Conservation (phyloP, 208 protist genomes). For the Trypanosoma congolense region DNA sequence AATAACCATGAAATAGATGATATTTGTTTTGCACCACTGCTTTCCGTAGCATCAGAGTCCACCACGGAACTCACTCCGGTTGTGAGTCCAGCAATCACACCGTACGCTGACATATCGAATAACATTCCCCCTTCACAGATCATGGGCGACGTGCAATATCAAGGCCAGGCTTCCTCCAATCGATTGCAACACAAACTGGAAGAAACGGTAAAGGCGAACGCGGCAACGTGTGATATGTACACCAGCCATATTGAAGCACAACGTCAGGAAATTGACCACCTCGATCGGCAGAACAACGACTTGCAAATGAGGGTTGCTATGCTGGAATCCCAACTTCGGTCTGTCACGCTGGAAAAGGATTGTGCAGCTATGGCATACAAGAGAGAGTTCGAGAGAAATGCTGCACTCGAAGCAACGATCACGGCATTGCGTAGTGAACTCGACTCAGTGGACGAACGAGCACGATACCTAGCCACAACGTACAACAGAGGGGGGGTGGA, state of each 20-base stretch:
- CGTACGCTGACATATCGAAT: not conserved
- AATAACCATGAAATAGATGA: constrained; percentile 45
- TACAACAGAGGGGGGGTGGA: constrained; percentile 8
- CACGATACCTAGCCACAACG: constrained; percentile 6
- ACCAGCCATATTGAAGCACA: constrained; percentile 44
- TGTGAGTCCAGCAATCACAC: not conserved
- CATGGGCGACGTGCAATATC: not conserved
- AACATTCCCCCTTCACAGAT: not conserved
- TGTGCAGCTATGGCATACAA: constrained; percentile 43
- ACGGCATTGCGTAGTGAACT: constrained; percentile 37
- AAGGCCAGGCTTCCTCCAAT: constrained; percentile 2
- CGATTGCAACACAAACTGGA: constrained; percentile 21
- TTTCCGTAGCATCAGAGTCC: not conserved
- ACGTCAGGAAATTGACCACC: constrained; percentile 33
- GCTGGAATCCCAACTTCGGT: constrained; percentile 43
- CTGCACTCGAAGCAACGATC: constrained; percentile 37
- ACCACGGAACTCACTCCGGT: not conserved
- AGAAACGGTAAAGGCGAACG: constrained; percentile 19
- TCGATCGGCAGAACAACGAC: constrained; percentile 46
- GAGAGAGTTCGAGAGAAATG: constrained; percentile 50
- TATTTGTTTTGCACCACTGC: constrained; percentile 29
- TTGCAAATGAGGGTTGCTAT: constrained; percentile 35
- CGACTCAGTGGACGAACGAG: constrained; percentile 11
- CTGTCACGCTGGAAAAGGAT: constrained; percentile 59
- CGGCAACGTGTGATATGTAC: constrained; percentile 25